phyloP scores from a whole-genome alignment of 768 basidiomycete species.

The Hypsizygus marmoreus region DNA sequence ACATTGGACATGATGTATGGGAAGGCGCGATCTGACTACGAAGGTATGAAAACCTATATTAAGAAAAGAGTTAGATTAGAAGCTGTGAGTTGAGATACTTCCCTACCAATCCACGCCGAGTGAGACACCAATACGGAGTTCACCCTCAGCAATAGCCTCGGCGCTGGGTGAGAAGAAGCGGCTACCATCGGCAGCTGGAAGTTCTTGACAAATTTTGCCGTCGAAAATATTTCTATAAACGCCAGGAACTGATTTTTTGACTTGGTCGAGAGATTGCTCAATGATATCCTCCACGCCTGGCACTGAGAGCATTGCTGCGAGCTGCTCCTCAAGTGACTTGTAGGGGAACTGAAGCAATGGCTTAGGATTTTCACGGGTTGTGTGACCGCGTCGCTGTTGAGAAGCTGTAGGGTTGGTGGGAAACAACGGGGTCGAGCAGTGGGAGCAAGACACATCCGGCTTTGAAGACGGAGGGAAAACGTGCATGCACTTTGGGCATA shows the following conservation, averaged over 20 bases:
- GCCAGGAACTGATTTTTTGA: constrained; percentile 3
- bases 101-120: constrained; percentile 34
- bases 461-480: constrained; percentile 17
- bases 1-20: constrained; percentile 35
- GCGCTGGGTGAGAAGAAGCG: constrained; percentile 27
- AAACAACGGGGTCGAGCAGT: too few species aligned
- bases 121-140: constrained; percentile 30
- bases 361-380: background rate
- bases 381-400: too few species aligned
- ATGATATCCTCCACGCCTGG: constrained; percentile 26
- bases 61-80: background rate
- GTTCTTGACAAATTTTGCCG: constrained; percentile 22
- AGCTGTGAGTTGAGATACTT: background rate
- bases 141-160: constrained; percentile 15
- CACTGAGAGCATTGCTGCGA: constrained; percentile 11
- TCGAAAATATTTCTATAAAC: constrained; percentile 28
- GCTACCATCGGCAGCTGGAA: constrained; percentile 25
- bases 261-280: constrained; percentile 14
- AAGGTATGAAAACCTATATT: constrained; percentile 39
- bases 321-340: constrained; percentile 21
- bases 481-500: constrained; percentile 23
- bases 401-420: too few species aligned
- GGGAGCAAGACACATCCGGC: constrained; percentile 1
- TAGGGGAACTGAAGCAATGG: constrained; percentile 15
- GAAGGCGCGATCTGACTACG: constrained; percentile 35